Evolutionary conservation across 257 asterid species (phyloP).

Genomic region (Solanum infundibuliforme): DNA sequence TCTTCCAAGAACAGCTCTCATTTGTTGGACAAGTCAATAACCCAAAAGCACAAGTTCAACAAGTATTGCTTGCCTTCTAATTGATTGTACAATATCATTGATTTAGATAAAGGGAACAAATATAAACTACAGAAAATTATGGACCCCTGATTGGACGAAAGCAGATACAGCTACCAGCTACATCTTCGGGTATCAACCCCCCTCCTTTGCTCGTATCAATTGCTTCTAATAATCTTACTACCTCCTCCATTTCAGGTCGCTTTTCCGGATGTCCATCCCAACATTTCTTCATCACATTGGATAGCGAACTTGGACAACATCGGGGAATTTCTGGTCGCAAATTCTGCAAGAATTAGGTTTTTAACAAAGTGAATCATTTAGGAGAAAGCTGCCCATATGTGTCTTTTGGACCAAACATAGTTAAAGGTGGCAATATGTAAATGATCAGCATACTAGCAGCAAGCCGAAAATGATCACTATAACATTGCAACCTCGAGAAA

Average conservation of each 20-base stretch:
- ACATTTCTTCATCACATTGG: conserved; percentile 57
- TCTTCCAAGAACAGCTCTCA: background rate
- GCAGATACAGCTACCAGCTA: conserved; percentile 57
- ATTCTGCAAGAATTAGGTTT: conserved; percentile 23
- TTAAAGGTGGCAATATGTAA: background rate
- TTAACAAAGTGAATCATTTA: background rate
- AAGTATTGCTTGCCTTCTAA: background rate
- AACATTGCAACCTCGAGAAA: background rate
- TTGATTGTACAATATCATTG: background rate
- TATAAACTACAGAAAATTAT: conserved; percentile 4
- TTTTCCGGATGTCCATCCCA: conserved; percentile 73
- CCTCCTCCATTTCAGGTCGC: conserved; percentile 85
- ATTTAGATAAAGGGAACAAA: background rate
- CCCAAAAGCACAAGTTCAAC: background rate
- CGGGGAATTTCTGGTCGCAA: conserved; percentile 68
- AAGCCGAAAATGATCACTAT: background rate
- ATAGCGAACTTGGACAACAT: conserved; percentile 60
- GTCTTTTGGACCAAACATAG: background rate
- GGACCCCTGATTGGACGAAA: conserved; percentile 72
- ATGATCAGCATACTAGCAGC: background rate
- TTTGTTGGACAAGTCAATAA: background rate
- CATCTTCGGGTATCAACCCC: conserved; percentile 84
- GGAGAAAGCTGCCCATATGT: background rate
- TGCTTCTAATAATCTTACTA: conserved; percentile 60
- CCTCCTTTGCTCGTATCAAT: conserved; percentile 83